Percentiles rank a stretch among this genome's conserved stretches.
Conservation (phyloP, 1,139 yeast species). For the Nakaseomyces glabratus region DNA sequence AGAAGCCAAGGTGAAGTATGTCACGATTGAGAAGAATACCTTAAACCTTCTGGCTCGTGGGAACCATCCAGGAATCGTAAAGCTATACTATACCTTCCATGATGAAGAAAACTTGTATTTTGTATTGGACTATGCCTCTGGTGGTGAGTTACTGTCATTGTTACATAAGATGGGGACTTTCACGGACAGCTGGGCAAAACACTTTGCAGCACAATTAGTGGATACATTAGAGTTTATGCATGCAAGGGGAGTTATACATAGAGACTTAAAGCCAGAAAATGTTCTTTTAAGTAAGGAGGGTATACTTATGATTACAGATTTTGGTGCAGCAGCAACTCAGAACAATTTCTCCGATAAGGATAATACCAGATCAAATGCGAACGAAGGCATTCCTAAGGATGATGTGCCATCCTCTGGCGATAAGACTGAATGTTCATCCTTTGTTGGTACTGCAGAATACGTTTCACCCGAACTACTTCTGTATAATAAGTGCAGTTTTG, state of each 20-base stretch:
- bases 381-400: background rate
- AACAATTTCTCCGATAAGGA: slow-evolving; percentile 34
- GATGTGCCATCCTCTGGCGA: background rate
- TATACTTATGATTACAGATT: slow-evolving; percentile 67
- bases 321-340: slow-evolving; percentile 65
- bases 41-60: slow-evolving; percentile 60
- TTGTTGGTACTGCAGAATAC: slow-evolving; percentile 81
- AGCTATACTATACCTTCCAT: slow-evolving; percentile 86
- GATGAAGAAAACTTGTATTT: slow-evolving; percentile 82
- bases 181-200: slow-evolving; percentile 68
- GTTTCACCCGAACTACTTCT: slow-evolving; percentile 70
- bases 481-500: slow-evolving; percentile 61
- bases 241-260: slow-evolving; percentile 65
- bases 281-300: slow-evolving; percentile 55
- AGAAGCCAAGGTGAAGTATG: slow-evolving; percentile 92
- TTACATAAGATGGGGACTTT: slow-evolving; percentile 71
- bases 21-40: slow-evolving; percentile 90
- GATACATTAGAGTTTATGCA: slow-evolving; percentile 69
- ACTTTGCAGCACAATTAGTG: slow-evolving; percentile 66
- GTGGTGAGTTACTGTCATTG: slow-evolving; percentile 79
- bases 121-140: slow-evolving; percentile 86
- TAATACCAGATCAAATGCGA: slow-evolving; percentile 11
- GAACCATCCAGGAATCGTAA: slow-evolving; percentile 79
- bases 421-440: slow-evolving; percentile 36
- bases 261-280: slow-evolving; percentile 75